phyloP scores from a whole-genome alignment of 2,329 filamentous ascomycete species.

The Diaporthe helianthi region DNA sequence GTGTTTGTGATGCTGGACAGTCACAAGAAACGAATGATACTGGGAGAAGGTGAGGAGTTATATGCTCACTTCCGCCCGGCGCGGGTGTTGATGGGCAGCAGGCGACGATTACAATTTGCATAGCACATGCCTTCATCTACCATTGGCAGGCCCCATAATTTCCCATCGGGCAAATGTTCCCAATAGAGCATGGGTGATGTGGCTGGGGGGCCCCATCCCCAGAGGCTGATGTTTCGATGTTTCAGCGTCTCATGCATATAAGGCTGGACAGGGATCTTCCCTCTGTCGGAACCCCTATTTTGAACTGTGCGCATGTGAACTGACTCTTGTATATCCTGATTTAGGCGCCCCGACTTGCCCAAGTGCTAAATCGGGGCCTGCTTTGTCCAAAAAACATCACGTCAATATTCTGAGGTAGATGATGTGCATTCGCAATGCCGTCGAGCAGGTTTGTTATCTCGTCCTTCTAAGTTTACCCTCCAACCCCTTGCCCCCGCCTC shows the following conservation, averaged over 20 bases:
- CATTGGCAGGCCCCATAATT: neutral
- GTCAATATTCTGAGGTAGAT: conserved; percentile 26
- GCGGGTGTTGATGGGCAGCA: neutral
- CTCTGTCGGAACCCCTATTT: conserved; percentile 22
- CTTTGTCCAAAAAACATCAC: conserved; percentile 10
- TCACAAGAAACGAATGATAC: neutral
- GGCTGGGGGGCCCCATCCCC: conserved; percentile 25
- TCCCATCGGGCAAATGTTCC: conserved; percentile 19
- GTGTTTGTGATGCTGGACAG: conserved; percentile 21
- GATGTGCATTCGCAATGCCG: conserved; percentile 14
- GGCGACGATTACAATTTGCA: conserved; percentile 4
- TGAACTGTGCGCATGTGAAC: neutral
- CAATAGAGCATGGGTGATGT: conserved; percentile 5
- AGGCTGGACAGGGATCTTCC: conserved; percentile 24
- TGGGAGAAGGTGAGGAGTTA: neutral
- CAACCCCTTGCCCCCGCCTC: too few relatives aligned
- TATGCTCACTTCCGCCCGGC: conserved; percentile 13
- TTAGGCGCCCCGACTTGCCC: neutral
- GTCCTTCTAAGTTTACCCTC: too few relatives aligned
- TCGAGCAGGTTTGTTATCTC: conserved; percentile 3
- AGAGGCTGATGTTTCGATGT: conserved; percentile 21
- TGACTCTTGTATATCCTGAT: conserved; percentile 17
- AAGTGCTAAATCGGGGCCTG: conserved; percentile 20
- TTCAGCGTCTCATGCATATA: conserved; percentile 26
- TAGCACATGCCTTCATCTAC: conserved; percentile 19